A percentile compares a stretch with the other conserved stretches of the same genome.
Conservation (phyloP, 192 early-diverging fungal species). For the Tieghemiomyces parasiticus region DNA sequence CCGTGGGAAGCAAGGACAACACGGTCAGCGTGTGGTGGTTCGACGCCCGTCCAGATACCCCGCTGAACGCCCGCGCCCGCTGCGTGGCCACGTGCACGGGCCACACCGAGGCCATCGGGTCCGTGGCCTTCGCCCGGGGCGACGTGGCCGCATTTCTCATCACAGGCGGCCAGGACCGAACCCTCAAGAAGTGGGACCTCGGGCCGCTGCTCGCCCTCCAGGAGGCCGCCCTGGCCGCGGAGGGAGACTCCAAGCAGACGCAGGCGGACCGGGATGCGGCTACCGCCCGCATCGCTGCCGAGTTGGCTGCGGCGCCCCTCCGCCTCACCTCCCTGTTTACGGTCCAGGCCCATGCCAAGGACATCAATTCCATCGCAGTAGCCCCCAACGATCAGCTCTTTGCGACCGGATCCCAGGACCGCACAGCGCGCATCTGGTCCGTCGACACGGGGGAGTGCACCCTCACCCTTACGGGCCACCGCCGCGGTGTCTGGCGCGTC, state of each 20-base stretch:
- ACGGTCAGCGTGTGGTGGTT: constrained; percentile 69
- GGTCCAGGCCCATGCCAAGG: constrained; percentile 88
- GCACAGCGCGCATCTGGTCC: constrained; percentile 85
- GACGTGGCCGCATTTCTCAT: constrained; percentile 44
- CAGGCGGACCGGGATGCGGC: too few species aligned
- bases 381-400: constrained; percentile 86
- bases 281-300: too few species aligned
- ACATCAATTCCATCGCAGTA: constrained; percentile 86
- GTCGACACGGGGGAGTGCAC: constrained; percentile 62
- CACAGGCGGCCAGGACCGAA: constrained; percentile 86
- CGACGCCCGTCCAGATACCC: constrained; percentile 17
- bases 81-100: constrained; percentile 64
- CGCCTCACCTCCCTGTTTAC: constrained; percentile 56
- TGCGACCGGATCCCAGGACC: constrained; percentile 90
- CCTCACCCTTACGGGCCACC: constrained; percentile 78
- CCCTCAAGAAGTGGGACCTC: constrained; percentile 88
- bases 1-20: constrained; percentile 84
- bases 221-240: too few species aligned
- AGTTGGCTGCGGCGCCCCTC: too few species aligned
- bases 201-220: constrained; percentile 23
- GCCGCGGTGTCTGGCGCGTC: constrained; percentile 88
- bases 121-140: constrained; percentile 65
- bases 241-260: too few species aligned
- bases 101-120: constrained; percentile 85
- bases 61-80: not conserved